phyloP scores from a whole-genome alignment of 331 rosid genomes.

The Acacia concinna region DNA sequence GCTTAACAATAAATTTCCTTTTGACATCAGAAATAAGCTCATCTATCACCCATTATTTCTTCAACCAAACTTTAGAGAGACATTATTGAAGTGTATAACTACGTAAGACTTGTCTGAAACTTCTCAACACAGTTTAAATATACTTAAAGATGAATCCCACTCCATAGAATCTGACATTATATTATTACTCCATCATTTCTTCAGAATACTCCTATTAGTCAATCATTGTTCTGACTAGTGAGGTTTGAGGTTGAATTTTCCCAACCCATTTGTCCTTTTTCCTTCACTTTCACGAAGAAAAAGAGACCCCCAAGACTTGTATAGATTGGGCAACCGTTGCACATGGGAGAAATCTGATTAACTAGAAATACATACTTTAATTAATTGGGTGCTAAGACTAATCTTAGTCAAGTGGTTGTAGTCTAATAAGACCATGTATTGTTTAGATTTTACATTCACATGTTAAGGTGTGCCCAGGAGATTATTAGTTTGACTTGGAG shows the following conservation, averaged over 20 bases:
- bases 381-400: conserved; percentile 12
- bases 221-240: background rate
- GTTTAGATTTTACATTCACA: background rate
- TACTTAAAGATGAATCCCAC: background rate
- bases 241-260: conserved; percentile 4
- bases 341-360: background rate
- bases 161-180: background rate
- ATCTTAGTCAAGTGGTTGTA: background rate
- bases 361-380: background rate
- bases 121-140: background rate
- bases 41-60: background rate
- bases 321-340: background rate
- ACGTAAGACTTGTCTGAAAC: background rate
- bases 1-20: background rate
- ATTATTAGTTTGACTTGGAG: conserved; percentile 18
- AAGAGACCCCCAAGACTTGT: conserved; percentile 4
- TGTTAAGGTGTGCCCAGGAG: background rate
- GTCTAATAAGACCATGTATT: background rate
- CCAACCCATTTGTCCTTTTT: background rate
- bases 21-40: background rate
- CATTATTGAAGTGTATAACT: background rate
- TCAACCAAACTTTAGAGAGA: background rate
- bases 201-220: background rate
- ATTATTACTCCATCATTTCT: background rate
- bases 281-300: background rate